Evolutionary conservation across 306 rosid genomes (phyloP), one percentile per base, ranked within the genome.

Genomic region (Sechiopsis laciniata): DNA sequence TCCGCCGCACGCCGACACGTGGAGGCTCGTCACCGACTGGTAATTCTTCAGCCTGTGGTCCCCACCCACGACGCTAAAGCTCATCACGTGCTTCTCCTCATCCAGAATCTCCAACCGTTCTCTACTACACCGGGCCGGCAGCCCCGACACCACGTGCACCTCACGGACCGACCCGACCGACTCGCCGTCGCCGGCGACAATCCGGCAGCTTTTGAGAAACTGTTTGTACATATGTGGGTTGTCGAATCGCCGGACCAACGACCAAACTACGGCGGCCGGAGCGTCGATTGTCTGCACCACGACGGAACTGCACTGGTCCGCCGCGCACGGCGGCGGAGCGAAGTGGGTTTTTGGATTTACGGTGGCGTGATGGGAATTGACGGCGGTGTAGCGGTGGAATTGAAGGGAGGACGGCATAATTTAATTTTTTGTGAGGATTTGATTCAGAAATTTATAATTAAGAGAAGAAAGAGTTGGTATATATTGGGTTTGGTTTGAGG

Each of bases 21-120:
- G 88, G 9, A 87, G 81, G 8, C 88, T 84, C 10, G 88, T 87
- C 40, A 87, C 83, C 26, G 91, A 87, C 22, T 87, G 77, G 80
- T 87, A 87, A 61, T 87, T 87, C n/a, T 76, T 74, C 46, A 87
- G 76, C 8, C 91, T 78, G 77, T 87, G 91, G 56, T 81, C 84
- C 0, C 91, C 91, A 17, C 91, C 91, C 1, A 87, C 78, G 2
- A 87, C 85, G 50, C 88, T 84, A 75, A 87, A 87, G 77, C 91
- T 84, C 73, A 87, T 24, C 68, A 87, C 85, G 65, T 84, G 88
- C 15, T 82, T 78, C 17, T 87, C 88, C 17, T 87, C 88, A 55
- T 87, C 88, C 0, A 87, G 78, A 76, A 87, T 87, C 84, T 87
- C 91, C 21, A 87, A 52, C 72, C 91, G 51, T 73, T 87, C 91